Conservation (phyloP, 2,329 filamentous ascomycete genomes). For the Neonectria magnoliae region DNA sequence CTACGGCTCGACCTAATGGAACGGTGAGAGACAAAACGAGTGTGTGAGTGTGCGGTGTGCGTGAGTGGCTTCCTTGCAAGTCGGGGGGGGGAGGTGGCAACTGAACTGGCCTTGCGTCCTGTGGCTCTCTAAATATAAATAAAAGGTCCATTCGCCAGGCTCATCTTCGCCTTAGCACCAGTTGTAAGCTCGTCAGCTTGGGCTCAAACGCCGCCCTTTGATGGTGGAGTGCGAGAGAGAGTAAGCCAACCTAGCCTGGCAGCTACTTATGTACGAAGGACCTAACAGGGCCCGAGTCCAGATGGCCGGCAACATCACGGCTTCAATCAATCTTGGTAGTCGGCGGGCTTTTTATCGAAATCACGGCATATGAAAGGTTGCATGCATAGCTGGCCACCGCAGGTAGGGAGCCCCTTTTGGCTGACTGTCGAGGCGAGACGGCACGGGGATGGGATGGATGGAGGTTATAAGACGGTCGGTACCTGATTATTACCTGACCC, state of each 20-base stretch:
- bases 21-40: conserved; percentile 2
- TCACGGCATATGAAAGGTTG: not conserved
- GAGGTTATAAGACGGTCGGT: conserved; percentile 16
- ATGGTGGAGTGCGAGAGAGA: conserved; percentile 6
- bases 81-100: too few species aligned
- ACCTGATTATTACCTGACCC: conserved; percentile 28
- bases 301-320: not conserved
- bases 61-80: not conserved
- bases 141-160: conserved; percentile 11
- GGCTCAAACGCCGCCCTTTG: conserved; percentile 13
- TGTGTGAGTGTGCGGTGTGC: conserved; percentile 6
- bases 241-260: conserved; percentile 15
- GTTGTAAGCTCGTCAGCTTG: conserved; percentile 14
- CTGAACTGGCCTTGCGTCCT: not conserved
- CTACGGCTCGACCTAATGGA: not conserved
- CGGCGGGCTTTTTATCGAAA: not conserved
- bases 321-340: too few species aligned
- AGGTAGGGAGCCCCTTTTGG: conserved; percentile 3
- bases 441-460: not conserved
- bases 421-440: conserved; percentile 15
- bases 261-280: not conserved
- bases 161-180: conserved; percentile 12
- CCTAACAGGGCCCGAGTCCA: not conserved
- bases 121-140: not conserved
- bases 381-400: conserved; percentile 10